phyloP scores from a whole-genome alignment of 2,329 filamentous ascomycete species.

The Penicillium sp. region DNA sequence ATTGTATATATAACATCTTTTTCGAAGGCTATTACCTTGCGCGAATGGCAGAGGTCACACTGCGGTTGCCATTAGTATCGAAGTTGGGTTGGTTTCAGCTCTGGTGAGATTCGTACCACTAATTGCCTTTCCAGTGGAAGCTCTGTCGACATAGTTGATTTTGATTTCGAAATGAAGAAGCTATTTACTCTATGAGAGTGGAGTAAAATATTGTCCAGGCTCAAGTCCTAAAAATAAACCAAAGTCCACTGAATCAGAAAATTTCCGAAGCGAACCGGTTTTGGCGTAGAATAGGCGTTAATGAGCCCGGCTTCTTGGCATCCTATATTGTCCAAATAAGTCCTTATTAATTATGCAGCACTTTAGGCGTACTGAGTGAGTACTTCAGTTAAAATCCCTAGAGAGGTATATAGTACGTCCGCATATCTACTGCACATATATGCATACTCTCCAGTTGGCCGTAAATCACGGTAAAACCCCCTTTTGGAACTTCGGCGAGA shows the following conservation, averaged over 20 bases:
- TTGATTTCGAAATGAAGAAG: background rate
- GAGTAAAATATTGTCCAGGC: background rate
- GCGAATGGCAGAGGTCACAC: slow-evolving; percentile 19
- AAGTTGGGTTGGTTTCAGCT: background rate
- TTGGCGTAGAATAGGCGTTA: background rate
- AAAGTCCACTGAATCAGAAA: background rate
- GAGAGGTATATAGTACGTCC: background rate
- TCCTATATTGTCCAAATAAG: background rate
- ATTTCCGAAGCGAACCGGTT: background rate
- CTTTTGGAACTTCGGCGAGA: background rate
- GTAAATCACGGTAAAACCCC: no score
- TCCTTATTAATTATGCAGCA: background rate
- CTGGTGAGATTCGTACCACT: background rate
- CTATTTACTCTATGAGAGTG: background rate
- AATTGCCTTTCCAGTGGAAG: background rate
- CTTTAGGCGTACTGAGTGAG: background rate
- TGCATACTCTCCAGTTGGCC: background rate
- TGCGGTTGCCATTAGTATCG: slow-evolving; percentile 1
- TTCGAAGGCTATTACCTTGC: slow-evolving; percentile 11
- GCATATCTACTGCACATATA: background rate
- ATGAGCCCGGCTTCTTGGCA: background rate
- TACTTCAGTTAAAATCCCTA: background rate
- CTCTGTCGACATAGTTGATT: background rate
- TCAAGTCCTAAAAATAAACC: background rate
- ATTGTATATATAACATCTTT: background rate